Base-by-base conservation (phyloP, 2,329 filamentous ascomycete genomes). In the Sclerotinia glacialis region DNA sequence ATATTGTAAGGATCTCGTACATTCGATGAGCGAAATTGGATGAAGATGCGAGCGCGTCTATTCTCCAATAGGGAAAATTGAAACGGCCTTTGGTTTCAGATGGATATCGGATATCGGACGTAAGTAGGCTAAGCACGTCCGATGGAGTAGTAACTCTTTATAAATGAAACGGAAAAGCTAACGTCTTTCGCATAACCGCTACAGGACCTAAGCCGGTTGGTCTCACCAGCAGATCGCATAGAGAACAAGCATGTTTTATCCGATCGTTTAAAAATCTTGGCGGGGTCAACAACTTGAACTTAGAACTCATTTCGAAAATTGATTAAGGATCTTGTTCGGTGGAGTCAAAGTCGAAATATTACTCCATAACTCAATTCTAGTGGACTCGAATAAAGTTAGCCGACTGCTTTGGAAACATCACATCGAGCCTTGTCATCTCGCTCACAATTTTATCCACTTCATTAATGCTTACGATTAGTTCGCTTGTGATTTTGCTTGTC, bases 21-120 rank as follows among this genome's bases (percentile, higher is more conserved):
- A 46, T 59, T 59, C 42, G 56, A 44, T 47, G 26, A 59, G n/a
- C 28, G 58, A 60, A 37, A 60, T 49, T 60, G 44, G 21, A 60
- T 21, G 31, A 9, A 40, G 21, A 49, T 26, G 44, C 18, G 34
- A 49, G 28, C 58, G 58, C 58, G 58, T 47, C 44, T 28, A 58
- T 28, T 1, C 26, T 7, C 54, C 54, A 58, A 58, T 58, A 21
- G 31, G 28, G 26, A 49, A 49, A 49, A 26, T 60, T 9, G 21
- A 60, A 49, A 47, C 58, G 58, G 44, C 21, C 18, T 37, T 60
- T 21, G 37, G 44, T 49, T 60, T 60, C 58, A 49, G 16, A 3
- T 37, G 5, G 46, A 21, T 5, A 37, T 60, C 58, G 44, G 44
- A 60, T 49, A 60, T 49, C 21, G 28, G 18, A 16, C 42, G 3